Conservation (phyloP, 2,329 filamentous ascomycete species). For the Grosmannia serpens region DNA sequence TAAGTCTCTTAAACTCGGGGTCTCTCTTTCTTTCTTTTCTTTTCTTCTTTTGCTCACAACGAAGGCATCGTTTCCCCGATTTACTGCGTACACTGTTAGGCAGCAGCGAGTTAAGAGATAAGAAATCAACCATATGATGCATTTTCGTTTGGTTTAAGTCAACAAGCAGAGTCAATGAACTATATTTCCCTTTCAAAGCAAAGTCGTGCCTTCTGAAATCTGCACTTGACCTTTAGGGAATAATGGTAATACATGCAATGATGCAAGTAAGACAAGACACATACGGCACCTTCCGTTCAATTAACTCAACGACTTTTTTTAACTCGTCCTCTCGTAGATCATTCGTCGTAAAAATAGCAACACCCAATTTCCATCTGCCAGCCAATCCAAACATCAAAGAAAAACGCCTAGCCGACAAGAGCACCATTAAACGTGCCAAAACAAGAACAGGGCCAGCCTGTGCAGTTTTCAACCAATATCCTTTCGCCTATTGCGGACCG, state of each 20-base stretch:
- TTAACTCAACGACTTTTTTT: neutral
- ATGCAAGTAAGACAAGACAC: neutral
- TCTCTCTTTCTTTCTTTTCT: too few species aligned
- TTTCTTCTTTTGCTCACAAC: neutral
- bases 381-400: neutral
- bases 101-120: neutral
- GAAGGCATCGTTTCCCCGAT: neutral
- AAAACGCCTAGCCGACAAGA: neutral
- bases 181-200: neutral
- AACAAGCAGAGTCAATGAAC: too few species aligned
- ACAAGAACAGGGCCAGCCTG: neutral
- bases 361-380: neutral
- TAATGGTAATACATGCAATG: neutral
- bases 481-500: conserved; percentile 8
- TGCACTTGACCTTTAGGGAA: neutral
- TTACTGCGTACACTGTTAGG: neutral
- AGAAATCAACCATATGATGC: neutral
- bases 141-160: too few species aligned
- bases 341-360: neutral
- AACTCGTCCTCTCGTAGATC: neutral
- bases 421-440: neutral
- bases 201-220: neutral
- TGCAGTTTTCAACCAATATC: neutral
- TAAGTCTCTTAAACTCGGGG: neutral
- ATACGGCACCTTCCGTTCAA: neutral